These are phyloP conservation scores for Stylonectria norvegica DNA, from an alignment of 2,329 filamentous ascomycete species.

Conservation along the genomic window DNA sequence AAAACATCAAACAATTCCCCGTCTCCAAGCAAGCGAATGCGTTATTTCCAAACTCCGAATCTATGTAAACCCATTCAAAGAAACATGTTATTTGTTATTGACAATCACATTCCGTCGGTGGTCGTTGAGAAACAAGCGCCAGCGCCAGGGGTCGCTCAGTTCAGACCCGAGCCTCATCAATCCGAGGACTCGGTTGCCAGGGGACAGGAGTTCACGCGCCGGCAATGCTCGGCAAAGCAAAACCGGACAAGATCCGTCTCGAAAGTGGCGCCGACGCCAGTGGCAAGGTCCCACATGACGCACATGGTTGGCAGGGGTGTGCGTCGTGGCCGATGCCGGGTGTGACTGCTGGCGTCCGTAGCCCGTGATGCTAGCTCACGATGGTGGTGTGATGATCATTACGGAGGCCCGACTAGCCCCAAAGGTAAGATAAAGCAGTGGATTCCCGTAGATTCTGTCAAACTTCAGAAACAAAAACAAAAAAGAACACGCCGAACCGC, in stretches of 20 bases:
- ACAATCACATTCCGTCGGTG: no score
- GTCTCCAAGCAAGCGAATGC: no score
- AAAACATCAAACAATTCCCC: no score
- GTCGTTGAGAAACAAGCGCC: background rate
- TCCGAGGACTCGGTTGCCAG: constrained; percentile 10
- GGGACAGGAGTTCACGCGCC: constrained; percentile 13
- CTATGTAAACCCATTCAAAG: no score
- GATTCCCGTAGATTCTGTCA: background rate
- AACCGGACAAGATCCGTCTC: constrained; percentile 11
- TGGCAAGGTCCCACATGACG: constrained; percentile 19
- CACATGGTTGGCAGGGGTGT: constrained; percentile 15
- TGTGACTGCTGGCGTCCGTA: constrained; percentile 3
- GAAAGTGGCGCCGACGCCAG: background rate
- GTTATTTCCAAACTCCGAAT: no score
- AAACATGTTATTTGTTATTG: no score
- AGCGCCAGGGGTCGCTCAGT: no score
- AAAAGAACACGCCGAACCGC: no score
- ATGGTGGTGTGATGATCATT: constrained; percentile 9
- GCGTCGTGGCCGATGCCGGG: constrained; percentile 4
- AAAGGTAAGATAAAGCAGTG: constrained; percentile 2
- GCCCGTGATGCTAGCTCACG: background rate
- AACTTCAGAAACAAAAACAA: no score
- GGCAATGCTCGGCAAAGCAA: constrained; percentile 22
- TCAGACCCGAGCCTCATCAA: no score
- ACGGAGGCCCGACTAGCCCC: constrained; percentile 1